Conservation (phyloP, 164 flowering plant species). For the Paratinospora sagittata region DNA sequence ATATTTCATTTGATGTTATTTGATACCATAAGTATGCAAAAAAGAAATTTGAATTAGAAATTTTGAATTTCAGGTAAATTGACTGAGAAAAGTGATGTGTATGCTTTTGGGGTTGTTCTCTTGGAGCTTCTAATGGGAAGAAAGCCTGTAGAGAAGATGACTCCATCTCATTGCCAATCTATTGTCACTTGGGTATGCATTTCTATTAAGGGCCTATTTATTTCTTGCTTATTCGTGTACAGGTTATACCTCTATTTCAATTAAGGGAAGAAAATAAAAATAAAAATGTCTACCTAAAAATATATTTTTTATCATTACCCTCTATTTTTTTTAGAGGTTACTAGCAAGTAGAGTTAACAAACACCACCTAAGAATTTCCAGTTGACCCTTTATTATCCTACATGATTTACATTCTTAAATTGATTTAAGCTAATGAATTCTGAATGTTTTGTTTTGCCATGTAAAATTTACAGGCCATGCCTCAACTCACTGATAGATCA, state of each 20-base stretch:
- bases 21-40: neutral
- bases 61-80: slow-evolving; percentile 53
- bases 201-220: neutral
- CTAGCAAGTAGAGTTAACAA: too few species aligned
- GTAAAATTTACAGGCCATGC: slow-evolving; percentile 74
- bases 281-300: too few species aligned
- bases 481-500: slow-evolving; percentile 90
- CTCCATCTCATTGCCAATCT: slow-evolving; percentile 76
- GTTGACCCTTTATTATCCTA: neutral
- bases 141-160: slow-evolving; percentile 75
- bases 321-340: too few species aligned
- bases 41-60: neutral
- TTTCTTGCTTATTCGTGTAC: neutral
- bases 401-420: neutral
- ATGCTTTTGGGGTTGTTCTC: slow-evolving; percentile 88
- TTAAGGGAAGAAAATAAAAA: too few species aligned
- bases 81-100: slow-evolving; percentile 96
- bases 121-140: slow-evolving; percentile 85
- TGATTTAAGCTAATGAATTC: neutral
- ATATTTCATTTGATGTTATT: too few species aligned
- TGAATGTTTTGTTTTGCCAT: neutral
- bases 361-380: neutral
- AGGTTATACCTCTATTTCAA: too few species aligned
- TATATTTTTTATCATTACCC: too few species aligned
- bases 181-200: slow-evolving; percentile 87